Evolutionary conservation across 2,329 filamentous ascomycete species (phyloP).

Genomic region (Coleophoma eucalyptorum): DNA sequence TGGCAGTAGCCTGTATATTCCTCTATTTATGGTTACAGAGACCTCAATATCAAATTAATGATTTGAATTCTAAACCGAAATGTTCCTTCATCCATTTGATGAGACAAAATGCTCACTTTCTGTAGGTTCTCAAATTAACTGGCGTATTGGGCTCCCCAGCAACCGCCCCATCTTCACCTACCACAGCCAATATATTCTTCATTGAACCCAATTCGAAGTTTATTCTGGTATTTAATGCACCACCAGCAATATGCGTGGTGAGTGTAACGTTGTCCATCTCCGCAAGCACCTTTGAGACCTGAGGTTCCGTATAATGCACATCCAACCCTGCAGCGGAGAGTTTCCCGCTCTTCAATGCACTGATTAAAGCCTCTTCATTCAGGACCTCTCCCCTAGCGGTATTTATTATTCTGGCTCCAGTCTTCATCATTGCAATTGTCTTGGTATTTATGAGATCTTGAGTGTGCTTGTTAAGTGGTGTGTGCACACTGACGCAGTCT

Average conservation of each 20-base stretch:
- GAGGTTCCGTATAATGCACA: conserved; percentile 76
- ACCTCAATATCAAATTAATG: no score
- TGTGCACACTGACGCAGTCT: conserved; percentile 63
- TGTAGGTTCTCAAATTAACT: neutral
- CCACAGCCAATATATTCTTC: conserved; percentile 57
- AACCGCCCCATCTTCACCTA: conserved; percentile 20
- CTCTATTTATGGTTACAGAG: no score
- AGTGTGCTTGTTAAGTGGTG: conserved; percentile 66
- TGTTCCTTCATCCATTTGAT: no score
- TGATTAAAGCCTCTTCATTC: conserved; percentile 71
- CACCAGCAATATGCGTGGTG: conserved; percentile 61
- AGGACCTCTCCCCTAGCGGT: conserved; percentile 76
- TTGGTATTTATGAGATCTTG: conserved; percentile 65
- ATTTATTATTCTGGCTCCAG: conserved; percentile 72
- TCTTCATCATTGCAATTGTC: conserved; percentile 73
- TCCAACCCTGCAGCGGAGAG: conserved; percentile 69
- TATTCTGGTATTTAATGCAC: conserved; percentile 52
- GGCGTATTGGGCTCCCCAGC: neutral
- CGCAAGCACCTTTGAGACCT: conserved; percentile 46
- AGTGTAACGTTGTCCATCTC: conserved; percentile 37
- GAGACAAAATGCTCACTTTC: no score
- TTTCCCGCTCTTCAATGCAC: conserved; percentile 62
- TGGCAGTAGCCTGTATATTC: no score
- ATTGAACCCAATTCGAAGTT: conserved; percentile 63
- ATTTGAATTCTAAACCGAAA: no score